phyloP scores from a whole-genome alignment of 768 basidiomycete species.

The Cantharellus cinnabarinus region DNA sequence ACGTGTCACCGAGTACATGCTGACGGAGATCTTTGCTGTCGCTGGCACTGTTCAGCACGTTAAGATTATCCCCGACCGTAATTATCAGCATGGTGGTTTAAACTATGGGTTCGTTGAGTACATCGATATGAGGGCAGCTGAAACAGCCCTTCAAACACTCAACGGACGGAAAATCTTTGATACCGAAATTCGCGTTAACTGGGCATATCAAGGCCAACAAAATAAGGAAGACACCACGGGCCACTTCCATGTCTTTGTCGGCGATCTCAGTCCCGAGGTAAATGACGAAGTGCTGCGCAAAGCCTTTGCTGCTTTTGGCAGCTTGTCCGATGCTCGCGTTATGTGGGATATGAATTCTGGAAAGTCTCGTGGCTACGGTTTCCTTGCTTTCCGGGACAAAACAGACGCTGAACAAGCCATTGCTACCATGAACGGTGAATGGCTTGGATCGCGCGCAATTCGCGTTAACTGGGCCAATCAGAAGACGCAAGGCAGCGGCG shows the following conservation, averaged over 20 bases:
- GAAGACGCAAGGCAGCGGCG: constrained; percentile 49
- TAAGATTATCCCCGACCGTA: constrained; percentile 99
- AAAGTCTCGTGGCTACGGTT: constrained; percentile 94
- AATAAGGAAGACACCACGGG: constrained; percentile 97
- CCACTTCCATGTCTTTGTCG: constrained; percentile 97
- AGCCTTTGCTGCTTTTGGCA: constrained; percentile 93
- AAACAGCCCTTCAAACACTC: constrained; percentile 94
- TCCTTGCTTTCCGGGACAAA: constrained; percentile 96
- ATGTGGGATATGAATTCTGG: constrained; percentile 99
- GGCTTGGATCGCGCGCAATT: constrained; percentile 94
- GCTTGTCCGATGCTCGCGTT: constrained; percentile 89
- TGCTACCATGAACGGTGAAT: constrained; percentile 99
- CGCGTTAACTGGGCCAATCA: constrained; percentile 99
- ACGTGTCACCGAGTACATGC: constrained; percentile 97
- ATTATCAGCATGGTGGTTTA: constrained; percentile 96
- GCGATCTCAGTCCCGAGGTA: constrained; percentile 98
- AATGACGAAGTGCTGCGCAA: constrained; percentile 93
- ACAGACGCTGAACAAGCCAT: constrained; percentile 99
- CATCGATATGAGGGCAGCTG: constrained; percentile 94
- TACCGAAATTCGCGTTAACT: constrained; percentile 97
- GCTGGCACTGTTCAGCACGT: constrained; percentile 95
- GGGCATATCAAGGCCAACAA: constrained; percentile 97
- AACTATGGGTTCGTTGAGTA: constrained; percentile 99
- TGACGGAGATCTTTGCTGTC: constrained; percentile 92
- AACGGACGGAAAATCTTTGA: constrained; percentile 99